Evolutionary conservation across 1,284 basidiomycete species (phyloP).

Genomic region (Trametes polyzona): DNA sequence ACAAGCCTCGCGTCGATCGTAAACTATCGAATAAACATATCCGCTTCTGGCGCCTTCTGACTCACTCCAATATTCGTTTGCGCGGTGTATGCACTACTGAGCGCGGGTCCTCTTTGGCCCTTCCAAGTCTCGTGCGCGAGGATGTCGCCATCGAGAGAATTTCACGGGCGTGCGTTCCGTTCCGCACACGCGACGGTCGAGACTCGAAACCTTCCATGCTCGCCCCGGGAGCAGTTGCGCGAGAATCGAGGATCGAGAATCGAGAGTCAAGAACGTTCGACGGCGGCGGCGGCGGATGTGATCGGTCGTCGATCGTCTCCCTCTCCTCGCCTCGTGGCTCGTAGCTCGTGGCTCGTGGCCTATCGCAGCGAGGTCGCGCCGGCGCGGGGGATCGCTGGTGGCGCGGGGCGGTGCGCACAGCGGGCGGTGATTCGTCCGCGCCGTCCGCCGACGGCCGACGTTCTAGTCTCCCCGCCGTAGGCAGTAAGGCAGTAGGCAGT

Average conservation of each 20-base stretch:
- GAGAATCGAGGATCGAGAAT: too few relatives aligned
- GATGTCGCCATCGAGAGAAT: neutral
- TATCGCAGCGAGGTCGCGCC: neutral
- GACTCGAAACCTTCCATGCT: too few relatives aligned
- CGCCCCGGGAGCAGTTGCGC: too few relatives aligned
- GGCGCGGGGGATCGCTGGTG: neutral
- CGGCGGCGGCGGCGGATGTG: neutral
- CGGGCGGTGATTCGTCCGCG: too few relatives aligned
- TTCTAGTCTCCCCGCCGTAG: too few relatives aligned
- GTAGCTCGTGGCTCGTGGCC: neutral
- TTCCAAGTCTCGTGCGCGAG: neutral
- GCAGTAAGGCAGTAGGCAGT: too few relatives aligned
- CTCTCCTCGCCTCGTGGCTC: neutral
- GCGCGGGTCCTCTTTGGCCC: neutral
- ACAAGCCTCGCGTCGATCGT: neutral
- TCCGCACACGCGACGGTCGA: too few relatives aligned
- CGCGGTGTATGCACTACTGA: neutral
- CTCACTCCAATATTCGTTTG: neutral
- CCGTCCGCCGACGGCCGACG: too few relatives aligned
- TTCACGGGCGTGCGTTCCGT: neutral
- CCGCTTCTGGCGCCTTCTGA: too few relatives aligned
- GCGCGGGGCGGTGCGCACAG: neutral
- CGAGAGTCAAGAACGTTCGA: neutral
- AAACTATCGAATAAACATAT: neutral
- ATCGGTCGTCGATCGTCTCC: neutral